A percentile compares a stretch with the other conserved stretches of the same genome.
Evolutionary conservation across 139 green algal species (phyloP).

Genomic region (Pleodorina starrii): DNA sequence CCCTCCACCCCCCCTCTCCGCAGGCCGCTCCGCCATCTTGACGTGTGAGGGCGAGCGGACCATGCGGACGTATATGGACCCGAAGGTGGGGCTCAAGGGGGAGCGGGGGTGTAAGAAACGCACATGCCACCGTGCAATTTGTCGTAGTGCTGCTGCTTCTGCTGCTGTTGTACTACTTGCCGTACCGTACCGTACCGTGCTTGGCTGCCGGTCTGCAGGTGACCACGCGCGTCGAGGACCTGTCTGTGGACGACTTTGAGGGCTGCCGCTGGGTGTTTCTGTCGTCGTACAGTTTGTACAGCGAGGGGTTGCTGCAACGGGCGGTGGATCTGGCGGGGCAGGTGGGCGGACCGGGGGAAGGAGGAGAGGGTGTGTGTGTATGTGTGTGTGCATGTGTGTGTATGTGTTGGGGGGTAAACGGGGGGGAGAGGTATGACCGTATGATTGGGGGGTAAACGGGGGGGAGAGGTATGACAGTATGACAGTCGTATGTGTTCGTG

Average conservation of each 20-base stretch:
- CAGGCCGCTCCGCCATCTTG: slow-evolving; percentile 72
- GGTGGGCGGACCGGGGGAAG: slow-evolving; percentile 11
- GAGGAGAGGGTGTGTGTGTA: too few species aligned
- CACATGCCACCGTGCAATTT: too few species aligned
- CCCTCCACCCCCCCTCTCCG: background rate
- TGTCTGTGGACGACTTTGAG: slow-evolving; percentile 55
- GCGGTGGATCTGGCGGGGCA: slow-evolving; percentile 22
- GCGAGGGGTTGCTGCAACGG: slow-evolving; percentile 39
- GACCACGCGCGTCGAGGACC: slow-evolving; percentile 24
- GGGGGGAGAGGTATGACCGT: too few species aligned
- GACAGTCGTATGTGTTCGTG: too few species aligned
- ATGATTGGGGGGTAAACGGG: too few species aligned
- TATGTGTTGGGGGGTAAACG: too few species aligned
- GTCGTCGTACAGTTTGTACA: slow-evolving; percentile 72
- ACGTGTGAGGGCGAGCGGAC: slow-evolving; percentile 68
- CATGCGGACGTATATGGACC: slow-evolving; percentile 77
- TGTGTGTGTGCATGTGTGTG: too few species aligned
- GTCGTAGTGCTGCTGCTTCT: too few species aligned
- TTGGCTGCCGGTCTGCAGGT: too few species aligned
- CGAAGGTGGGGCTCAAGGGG: slow-evolving; percentile 5
- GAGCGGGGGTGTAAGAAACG: background rate
- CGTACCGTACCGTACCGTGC: too few species aligned
- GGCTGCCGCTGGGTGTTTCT: slow-evolving; percentile 64
- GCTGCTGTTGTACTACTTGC: too few species aligned
- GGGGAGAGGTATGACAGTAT: too few species aligned